Evolutionary conservation across 345 rosid genomes (phyloP), one percentile per base, ranked within the genome.

Genomic region (Kandelia obovata): DNA sequence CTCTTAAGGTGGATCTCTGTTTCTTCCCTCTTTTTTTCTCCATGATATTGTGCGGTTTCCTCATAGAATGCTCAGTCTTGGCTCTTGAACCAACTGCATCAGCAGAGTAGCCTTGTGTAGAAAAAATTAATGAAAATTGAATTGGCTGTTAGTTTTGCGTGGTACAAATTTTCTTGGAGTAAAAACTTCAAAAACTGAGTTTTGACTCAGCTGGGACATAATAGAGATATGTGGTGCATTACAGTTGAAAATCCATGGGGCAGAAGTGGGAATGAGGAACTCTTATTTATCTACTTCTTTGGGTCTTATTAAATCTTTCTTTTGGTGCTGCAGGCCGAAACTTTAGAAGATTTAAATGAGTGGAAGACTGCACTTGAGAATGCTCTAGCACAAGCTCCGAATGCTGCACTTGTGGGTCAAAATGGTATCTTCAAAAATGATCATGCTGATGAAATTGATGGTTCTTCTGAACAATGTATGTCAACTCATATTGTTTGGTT

Each of bases 321-420:
- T 56, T 61, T 74, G 78, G 39, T 75, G 53, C 43, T 75, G 61
- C 82, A 93, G 98, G 97, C 98, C 49, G 96, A 93, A 81, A 88
- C 89, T 37, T 75, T 71, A 74, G 98, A 91, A 71, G 99, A 95
- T 87, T 80, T 95, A 67, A 31, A 86, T 60, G 98, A 85, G 59
- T 95, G 99, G 99, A 95, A 90, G 82, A 66, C 80, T 79, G 98
- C 98, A 61, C 89, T 95, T 62, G 98, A 95, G 80, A 83, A 74
- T 76, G 99, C 99, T 75, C 82, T 95, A 73, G 77, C 92, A 61
- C 91, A 84, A 82, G 97, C 99, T 81, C 99, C 99, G 5, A 86
- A 71, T 78, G 79, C 96, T 67, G 79, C 85, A 35, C 84, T 82
- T 78, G 87, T 81, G 85, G 94, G 94, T 76, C 93, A 90, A 79